Percentiles rank a stretch among this genome's conserved stretches.
Evolutionary conservation across 2,329 filamentous ascomycete species (phyloP).

Genomic region (Mariannaea sp.): DNA sequence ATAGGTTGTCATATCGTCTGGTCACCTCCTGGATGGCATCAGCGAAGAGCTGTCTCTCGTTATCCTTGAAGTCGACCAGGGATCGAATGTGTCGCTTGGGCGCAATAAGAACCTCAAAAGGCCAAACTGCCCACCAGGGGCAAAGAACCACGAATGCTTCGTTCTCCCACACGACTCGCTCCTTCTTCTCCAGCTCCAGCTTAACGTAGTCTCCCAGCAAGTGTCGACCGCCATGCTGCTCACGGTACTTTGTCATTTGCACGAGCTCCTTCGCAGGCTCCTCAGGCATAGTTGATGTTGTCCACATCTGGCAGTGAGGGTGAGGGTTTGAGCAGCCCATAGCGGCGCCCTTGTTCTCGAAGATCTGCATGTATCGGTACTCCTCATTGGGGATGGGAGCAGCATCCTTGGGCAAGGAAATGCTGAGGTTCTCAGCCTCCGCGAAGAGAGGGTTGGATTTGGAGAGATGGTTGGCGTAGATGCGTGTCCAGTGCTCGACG

Average conservation of each 20-base stretch:
- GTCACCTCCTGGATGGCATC: conserved; percentile 88
- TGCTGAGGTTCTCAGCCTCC: conserved; percentile 46
- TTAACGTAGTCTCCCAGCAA: conserved; percentile 85
- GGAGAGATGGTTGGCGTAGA: conserved; percentile 83
- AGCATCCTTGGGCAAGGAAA: conserved; percentile 46
- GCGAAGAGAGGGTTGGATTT: conserved; percentile 66
- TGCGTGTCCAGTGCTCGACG: conserved; percentile 86
- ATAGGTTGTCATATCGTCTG: conserved; percentile 92
- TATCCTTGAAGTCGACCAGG: conserved; percentile 76
- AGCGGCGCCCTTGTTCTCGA: conserved; percentile 96
- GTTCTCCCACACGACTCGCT: conserved; percentile 90
- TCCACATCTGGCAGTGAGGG: conserved; percentile 96
- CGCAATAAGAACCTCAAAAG: conserved; percentile 91
- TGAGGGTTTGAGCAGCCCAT: conserved; percentile 99
- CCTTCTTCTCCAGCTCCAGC: conserved; percentile 79
- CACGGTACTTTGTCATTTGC: conserved; percentile 78
- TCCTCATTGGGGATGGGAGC: conserved; percentile 66
- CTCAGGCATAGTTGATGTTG: conserved; percentile 86
- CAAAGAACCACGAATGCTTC: conserved; percentile 82
- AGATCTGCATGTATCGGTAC: conserved; percentile 98
- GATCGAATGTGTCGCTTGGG: conserved; percentile 83
- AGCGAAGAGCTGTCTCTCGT: conserved; percentile 75
- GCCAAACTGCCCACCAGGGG: conserved; percentile 98
- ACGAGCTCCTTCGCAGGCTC: conserved; percentile 81
- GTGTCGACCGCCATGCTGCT: conserved; percentile 72